phyloP scores from a whole-genome alignment of 192 early-diverging fungal species.

The Geranomyces variabilis region DNA sequence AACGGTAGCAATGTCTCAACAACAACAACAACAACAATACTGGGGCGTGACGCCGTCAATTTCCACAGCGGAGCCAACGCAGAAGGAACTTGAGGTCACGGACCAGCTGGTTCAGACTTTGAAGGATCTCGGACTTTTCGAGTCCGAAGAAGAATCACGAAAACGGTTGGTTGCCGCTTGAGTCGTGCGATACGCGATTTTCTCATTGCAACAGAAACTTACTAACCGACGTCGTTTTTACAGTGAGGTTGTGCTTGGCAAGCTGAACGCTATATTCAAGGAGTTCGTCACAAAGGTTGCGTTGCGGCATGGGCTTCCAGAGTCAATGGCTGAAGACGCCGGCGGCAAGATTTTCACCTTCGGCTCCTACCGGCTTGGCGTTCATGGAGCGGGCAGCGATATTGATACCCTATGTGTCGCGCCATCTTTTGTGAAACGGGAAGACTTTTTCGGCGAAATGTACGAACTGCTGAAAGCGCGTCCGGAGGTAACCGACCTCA shows the following conservation, averaged over 20 bases:
- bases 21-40: constrained; percentile 17
- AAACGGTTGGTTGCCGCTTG: constrained; percentile 59
- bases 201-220: not conserved
- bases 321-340: constrained; percentile 79
- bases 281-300: constrained; percentile 87
- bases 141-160: constrained; percentile 80
- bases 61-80: constrained; percentile 62
- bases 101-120: constrained; percentile 72
- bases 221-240: not conserved
- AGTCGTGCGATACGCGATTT: too few relatives aligned
- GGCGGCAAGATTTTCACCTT: constrained; percentile 98
- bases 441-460: constrained; percentile 93
- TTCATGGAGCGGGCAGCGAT: constrained; percentile 94
- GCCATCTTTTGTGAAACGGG: constrained; percentile 83
- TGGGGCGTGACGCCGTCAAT: constrained; percentile 84
- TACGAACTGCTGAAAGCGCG: constrained; percentile 78
- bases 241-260: constrained; percentile 85
- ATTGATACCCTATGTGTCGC: constrained; percentile 97
- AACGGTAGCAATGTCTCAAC: too few relatives aligned
- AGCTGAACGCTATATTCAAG: constrained; percentile 85
- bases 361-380: constrained; percentile 94
- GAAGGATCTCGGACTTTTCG: constrained; percentile 78
- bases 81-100: constrained; percentile 70
- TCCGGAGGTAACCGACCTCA: constrained; percentile 83
- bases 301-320: constrained; percentile 74